These are phyloP conservation scores for Coemansia sp. DNA, from an alignment of 192 early-diverging fungal genomes.

Conservation along the genomic window DNA sequence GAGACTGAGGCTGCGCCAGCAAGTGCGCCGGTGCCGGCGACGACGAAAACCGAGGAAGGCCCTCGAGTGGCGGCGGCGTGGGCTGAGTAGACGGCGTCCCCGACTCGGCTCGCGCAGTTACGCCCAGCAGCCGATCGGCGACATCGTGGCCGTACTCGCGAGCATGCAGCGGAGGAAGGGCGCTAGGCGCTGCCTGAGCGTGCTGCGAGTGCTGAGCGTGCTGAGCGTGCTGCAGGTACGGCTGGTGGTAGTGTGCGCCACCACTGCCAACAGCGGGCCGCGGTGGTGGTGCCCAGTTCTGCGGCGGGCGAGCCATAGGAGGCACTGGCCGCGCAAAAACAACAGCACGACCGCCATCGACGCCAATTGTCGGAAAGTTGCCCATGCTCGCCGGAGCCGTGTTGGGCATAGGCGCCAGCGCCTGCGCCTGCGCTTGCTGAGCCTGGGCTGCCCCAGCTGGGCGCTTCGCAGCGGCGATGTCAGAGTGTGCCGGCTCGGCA, in stretches of 20 bases:
- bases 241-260: constrained; percentile 5
- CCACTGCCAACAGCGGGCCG: background rate
- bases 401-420: constrained; percentile 11
- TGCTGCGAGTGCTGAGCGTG: background rate
- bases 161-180: background rate
- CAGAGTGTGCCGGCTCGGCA: background rate
- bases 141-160: background rate
- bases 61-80: constrained; percentile 49
- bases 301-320: background rate
- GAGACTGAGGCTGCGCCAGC: background rate
- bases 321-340: constrained; percentile 21
- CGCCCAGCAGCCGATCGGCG: background rate
- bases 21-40: constrained; percentile 19
- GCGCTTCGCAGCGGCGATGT: background rate
- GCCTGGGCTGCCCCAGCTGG: background rate
- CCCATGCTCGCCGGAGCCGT: constrained; percentile 39
- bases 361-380: constrained; percentile 45
- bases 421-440: background rate
- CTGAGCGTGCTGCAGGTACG: background rate
- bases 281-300: constrained; percentile 1
- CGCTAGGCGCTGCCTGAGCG: background rate
- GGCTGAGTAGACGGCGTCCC: constrained; percentile 41
- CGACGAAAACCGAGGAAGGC: constrained; percentile 43
- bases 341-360: constrained; percentile 47
- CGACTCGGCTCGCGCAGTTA: constrained; percentile 19